Percentiles rank a stretch among this genome's conserved stretches.
Conservation (phyloP, 257 asterid species). For the Capsicum pubescens region DNA sequence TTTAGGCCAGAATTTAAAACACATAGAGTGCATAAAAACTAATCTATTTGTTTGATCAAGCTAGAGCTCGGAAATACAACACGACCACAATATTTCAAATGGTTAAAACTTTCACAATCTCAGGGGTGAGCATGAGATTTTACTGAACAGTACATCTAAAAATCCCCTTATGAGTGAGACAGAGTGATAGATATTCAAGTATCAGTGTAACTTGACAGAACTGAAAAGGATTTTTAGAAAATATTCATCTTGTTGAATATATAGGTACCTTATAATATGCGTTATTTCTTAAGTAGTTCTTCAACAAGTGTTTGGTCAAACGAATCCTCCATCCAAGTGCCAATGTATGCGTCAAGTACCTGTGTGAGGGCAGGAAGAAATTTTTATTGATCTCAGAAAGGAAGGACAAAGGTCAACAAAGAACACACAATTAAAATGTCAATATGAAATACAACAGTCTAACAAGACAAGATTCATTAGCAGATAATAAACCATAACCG, state of each 20-base stretch:
- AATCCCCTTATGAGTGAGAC: not conserved
- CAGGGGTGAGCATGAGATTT: not conserved
- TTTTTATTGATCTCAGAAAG: slow-evolving; percentile 12
- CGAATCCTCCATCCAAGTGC: slow-evolving; percentile 99
- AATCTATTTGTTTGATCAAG: not conserved
- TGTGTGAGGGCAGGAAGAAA: slow-evolving; percentile 32
- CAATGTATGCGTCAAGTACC: slow-evolving; percentile 86
- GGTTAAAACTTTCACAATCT: not conserved
- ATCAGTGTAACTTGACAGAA: not conserved
- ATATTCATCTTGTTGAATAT: not conserved
- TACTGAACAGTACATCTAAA: slow-evolving; percentile 11
- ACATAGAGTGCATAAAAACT: slow-evolving; percentile 1
- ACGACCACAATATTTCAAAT: not conserved
- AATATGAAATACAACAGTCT: not conserved
- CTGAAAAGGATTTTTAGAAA: not conserved
- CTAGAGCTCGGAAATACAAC: not conserved
- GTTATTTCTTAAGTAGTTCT: slow-evolving; percentile 77
- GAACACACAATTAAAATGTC: slow-evolving; percentile 1
- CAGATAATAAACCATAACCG: slow-evolving; percentile 16
- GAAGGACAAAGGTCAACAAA: not conserved
- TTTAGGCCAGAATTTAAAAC: slow-evolving; percentile 5
- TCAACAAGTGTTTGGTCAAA: slow-evolving; percentile 83
- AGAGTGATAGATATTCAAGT: not conserved
- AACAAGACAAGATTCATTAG: slow-evolving; percentile 16
- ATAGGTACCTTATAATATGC: slow-evolving; percentile 88